Evolutionary conservation across 192 early-diverging fungal genomes (phyloP), one percentile per base, ranked within the genome.

Genomic region (Funneliformis geosporum): DNA sequence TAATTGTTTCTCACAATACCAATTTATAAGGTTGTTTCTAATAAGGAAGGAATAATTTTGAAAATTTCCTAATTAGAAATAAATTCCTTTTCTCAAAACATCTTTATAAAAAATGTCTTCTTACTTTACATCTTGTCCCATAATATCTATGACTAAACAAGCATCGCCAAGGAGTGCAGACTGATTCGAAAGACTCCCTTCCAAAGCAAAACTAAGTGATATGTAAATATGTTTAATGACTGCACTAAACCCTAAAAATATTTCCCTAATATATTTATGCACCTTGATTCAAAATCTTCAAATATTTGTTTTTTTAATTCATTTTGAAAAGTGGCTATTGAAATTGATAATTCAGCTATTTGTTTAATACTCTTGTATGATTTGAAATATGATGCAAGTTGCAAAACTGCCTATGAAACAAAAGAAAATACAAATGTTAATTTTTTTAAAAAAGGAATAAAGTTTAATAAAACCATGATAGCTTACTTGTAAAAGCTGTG

Each of bases 1-100:
- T 43, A 99, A 85, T 79, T 97, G 94, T 69, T 90, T 64, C 10
- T 91, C 92, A 79, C 93, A 93, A 82, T 97, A 99, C 85, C 91
- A 91, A 40, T 93, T 92, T 7, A 91, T 83, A 21, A 96, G 81
- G 33, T 89, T 87, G 16, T 86, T 85, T 76, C 87, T 88, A 80
- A 50, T 38, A 6, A 73, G n/a, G 44, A 42, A 42, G 47, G 9
- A 60, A 47, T 6, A 10, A 50, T n/a, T n/a, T 50, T 50, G 50
- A 25, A 73, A 73, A 27, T 55, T 28, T 55, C 23, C 38, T 1
- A 28, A 61, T 61, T 23, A 39, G 12, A 75, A 11, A 60, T 16
- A 14, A 5, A 47, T 72, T 50, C 4, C 38, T 42, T 71, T 8
- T 47, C 23, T n/a, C 28, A 39, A 73, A 27, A 5, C 7, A 16